Evolutionary conservation across 768 basidiomycete species (phyloP).

Genomic region (Favolaschia claudopus): DNA sequence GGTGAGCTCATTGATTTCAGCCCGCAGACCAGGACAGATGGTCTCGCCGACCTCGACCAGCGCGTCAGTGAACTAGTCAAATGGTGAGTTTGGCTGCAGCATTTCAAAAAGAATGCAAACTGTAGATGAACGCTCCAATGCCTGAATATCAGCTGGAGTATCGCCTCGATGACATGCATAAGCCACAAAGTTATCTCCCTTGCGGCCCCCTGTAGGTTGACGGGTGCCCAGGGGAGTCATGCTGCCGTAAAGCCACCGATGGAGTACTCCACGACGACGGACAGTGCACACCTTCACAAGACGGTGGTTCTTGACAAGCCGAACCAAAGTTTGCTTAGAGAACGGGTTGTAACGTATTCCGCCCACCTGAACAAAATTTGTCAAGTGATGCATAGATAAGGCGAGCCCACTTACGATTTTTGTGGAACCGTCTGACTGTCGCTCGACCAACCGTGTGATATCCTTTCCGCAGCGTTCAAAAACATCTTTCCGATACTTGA

Average conservation of each 20-base stretch:
- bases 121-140: too few species aligned
- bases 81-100: too few species aligned
- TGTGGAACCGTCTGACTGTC: background rate
- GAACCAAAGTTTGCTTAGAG: background rate
- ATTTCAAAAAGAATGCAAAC: too few species aligned
- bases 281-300: background rate
- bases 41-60: background rate
- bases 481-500: background rate
- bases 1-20: background rate
- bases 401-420: background rate
- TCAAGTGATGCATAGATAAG: too few species aligned
- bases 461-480: background rate
- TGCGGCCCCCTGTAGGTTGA: background rate
- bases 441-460: background rate
- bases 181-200: background rate
- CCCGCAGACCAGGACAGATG: background rate
- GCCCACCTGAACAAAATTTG: background rate
- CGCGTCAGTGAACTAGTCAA: background rate
- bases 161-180: background rate
- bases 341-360: background rate
- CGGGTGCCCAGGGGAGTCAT: background rate
- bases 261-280: background rate
- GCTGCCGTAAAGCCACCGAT: background rate
- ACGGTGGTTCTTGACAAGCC: background rate
- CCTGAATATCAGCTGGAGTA: conserved; percentile 1